Evolutionary conservation across 768 basidiomycete species (phyloP).

Genomic region (Amanita molliuscula): DNA sequence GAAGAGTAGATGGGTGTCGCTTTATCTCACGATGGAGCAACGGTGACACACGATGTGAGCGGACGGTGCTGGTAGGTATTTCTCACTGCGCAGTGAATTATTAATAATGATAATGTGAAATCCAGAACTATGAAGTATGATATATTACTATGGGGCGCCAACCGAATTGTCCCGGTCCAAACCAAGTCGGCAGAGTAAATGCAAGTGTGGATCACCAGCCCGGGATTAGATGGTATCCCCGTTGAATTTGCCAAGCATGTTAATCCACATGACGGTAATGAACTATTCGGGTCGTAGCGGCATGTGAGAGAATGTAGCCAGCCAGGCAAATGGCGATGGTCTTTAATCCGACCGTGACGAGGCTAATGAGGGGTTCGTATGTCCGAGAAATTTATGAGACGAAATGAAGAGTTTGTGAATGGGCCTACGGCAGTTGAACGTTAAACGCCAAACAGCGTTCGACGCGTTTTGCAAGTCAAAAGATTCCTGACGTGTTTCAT

Average conservation of each 20-base stretch:
- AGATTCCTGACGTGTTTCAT: too few species aligned
- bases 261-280: background rate
- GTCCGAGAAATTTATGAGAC: too few species aligned
- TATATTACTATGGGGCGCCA: background rate
- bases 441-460: too few species aligned
- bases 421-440: too few species aligned
- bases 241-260: background rate
- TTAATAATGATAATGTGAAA: too few species aligned
- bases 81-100: background rate
- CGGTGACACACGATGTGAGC: too few species aligned
- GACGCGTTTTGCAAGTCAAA: too few species aligned
- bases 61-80: background rate
- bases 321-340: background rate
- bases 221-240: background rate
- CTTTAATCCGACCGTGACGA: too few species aligned
- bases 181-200: background rate
- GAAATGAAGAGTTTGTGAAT: too few species aligned
- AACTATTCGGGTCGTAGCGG: background rate
- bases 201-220: background rate
- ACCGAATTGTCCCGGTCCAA: background rate
- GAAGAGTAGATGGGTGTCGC: constrained; percentile 15
- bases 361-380: too few species aligned
- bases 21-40: background rate
- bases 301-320: background rate
- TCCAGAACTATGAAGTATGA: background rate